Evolutionary conservation across 805 yeast genomes (phyloP), one percentile per base, ranked within the genome.

Genomic region (Saccharomycopsis oosterbeekiorum): DNA sequence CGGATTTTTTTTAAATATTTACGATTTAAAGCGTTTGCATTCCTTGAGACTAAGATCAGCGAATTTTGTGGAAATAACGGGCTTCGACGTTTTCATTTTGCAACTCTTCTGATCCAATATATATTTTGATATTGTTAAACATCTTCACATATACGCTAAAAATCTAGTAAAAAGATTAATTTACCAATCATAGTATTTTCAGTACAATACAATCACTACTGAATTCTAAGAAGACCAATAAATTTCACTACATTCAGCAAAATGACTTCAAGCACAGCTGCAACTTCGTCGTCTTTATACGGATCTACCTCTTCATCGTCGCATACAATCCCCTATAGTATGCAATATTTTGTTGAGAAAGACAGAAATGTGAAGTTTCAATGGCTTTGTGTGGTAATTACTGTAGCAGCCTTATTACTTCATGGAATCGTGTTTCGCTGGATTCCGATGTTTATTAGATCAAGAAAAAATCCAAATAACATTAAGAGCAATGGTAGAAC

Each of bases 361-460:
- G 68, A 69, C 0, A 65, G 81, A 59, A 77, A 73, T 65, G 66
- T 63, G 57, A 69, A 67, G 59, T 78, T 65, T 61, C 74, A 73
- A 53, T 76, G 80, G 76, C 63, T 75, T 15, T 65, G 71, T 9
- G 73, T 73, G 59, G 70, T 69, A 1, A 41, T 73, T 12, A 65
- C 70, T 6, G 12, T 76, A 1, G 39, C 65, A 3, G 59, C 70
- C 1, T 67, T 79, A 9, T 55, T 71, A 0, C 24, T 71, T 6
- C 77, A 78, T 67, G 82, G 82, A 2, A 6, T 74, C 1, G n/a
- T 77, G 2, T 76, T 77, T 66, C 70, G 72, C 55, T 77, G 80
- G 80, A 66, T 76, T 6, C 80, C 80, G 2, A 64, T 70, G 41
- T 67, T 51, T 40, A 63, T 76, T 12, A 65, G 81, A 51, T 40